These are phyloP conservation scores for Trichophyton simii DNA, from an alignment of 2,329 filamentous ascomycete species.

Conservation along the genomic window DNA sequence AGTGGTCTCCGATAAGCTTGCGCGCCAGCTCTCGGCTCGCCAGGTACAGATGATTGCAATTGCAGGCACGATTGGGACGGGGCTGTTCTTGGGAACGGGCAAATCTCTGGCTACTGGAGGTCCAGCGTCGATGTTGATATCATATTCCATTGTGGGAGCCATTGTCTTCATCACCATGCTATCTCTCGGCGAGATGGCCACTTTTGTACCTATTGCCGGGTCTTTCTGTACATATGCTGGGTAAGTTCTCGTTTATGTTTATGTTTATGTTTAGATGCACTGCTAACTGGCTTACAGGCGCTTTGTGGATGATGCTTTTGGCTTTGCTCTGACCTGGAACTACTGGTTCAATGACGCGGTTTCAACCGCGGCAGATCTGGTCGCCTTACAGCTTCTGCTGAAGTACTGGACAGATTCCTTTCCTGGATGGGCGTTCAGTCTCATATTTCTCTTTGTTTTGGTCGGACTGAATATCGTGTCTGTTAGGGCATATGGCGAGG, in stretches of 20 bases:
- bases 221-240: constrained; percentile 46
- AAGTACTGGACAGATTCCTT: constrained; percentile 52
- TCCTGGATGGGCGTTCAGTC: constrained; percentile 49
- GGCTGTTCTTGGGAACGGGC: constrained; percentile 51
- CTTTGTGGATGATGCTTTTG: constrained; percentile 34
- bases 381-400: constrained; percentile 46
- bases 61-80: constrained; percentile 38
- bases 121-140: constrained; percentile 46
- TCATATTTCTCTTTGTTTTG: constrained; percentile 49
- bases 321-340: constrained; percentile 36
- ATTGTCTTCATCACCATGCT: constrained; percentile 51
- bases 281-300: constrained; percentile 18
- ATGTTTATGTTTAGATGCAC: neutral
- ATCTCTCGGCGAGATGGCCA: constrained; percentile 48
- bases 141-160: constrained; percentile 44
- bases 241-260: constrained; percentile 19
- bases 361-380: constrained; percentile 47
- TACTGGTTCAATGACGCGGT: constrained; percentile 55
- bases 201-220: constrained; percentile 43
- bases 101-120: constrained; percentile 48
- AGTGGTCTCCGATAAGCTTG: constrained; percentile 36
- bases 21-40: constrained; percentile 45
- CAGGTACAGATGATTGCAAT: constrained; percentile 57
- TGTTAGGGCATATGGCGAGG: constrained; percentile 44
- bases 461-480: constrained; percentile 42